phyloP scores from a whole-genome alignment of 768 basidiomycete species.

The Hypholoma fasciculare region DNA sequence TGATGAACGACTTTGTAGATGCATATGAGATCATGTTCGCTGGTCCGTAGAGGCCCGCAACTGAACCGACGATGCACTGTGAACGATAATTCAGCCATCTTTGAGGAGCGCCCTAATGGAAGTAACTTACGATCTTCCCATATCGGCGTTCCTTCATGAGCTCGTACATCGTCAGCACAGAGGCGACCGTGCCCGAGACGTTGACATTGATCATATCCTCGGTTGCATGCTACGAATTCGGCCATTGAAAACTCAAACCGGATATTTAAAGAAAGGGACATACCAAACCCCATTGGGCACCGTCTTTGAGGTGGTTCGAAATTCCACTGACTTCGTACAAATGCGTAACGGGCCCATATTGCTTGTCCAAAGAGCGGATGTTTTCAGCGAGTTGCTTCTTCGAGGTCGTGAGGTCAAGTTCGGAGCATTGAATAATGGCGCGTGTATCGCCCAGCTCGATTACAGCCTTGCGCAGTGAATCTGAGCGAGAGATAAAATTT shows the following conservation, averaged over 20 bases:
- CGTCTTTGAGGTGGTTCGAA: slow-evolving; percentile 22
- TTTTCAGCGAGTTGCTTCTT: slow-evolving; percentile 19
- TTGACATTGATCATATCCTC: slow-evolving; percentile 29
- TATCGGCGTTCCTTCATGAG: slow-evolving; percentile 28
- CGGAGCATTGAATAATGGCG: slow-evolving; percentile 21
- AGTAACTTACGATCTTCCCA: slow-evolving; percentile 27
- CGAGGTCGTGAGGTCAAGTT: slow-evolving; percentile 21
- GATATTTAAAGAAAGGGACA: neutral
- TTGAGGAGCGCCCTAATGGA: neutral
- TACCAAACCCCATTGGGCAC: slow-evolving; percentile 21
- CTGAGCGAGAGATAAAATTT: neutral
- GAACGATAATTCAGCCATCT: neutral
- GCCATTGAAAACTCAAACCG: neutral
- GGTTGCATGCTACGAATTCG: slow-evolving; percentile 19
- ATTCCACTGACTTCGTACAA: slow-evolving; percentile 29
- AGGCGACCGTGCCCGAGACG: slow-evolving; percentile 24
- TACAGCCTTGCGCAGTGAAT: slow-evolving; percentile 17
- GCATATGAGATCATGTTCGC: slow-evolving; percentile 33
- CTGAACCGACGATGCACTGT: slow-evolving; percentile 30
- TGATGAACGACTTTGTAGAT: slow-evolving; percentile 31
- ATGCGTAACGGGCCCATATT: slow-evolving; percentile 31
- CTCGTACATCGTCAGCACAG: slow-evolving; percentile 27
- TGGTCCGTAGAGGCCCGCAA: slow-evolving; percentile 26
- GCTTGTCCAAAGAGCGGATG: slow-evolving; percentile 21
- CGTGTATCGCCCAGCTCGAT: slow-evolving; percentile 20